phyloP scores from a whole-genome alignment of 2,329 filamentous ascomycete species.

The Microcyclosporella mali region DNA sequence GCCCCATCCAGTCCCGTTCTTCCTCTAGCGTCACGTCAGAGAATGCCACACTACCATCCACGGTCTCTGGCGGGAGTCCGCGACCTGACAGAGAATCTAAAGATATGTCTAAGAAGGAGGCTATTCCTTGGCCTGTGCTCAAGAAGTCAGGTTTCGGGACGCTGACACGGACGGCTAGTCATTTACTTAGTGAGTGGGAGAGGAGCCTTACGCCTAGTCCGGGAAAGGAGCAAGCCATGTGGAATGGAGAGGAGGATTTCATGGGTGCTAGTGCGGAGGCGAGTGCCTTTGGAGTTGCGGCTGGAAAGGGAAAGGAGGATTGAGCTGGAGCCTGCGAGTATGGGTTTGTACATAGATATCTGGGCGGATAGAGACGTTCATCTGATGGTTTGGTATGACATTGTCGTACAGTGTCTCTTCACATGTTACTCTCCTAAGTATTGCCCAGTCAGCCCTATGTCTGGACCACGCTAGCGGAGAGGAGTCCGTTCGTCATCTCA shows the following conservation, averaged over 20 bases:
- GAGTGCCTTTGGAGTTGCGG: constrained; percentile 13
- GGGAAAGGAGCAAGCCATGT: constrained; percentile 22
- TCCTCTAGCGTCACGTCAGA: constrained; percentile 23
- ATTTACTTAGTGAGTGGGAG: constrained; percentile 88
- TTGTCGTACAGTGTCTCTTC: background rate
- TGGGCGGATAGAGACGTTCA: too few relatives aligned
- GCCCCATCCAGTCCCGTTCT: constrained; percentile 19
- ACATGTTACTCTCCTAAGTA: too few relatives aligned
- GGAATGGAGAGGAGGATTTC: constrained; percentile 22
- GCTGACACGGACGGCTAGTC: constrained; percentile 74
- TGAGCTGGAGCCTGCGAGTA: constrained; percentile 6
- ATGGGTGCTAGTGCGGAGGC: constrained; percentile 24
- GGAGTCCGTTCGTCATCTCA: too few relatives aligned
- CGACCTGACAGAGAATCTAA: constrained; percentile 9
- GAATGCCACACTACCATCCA: constrained; percentile 21
- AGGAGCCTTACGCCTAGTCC: constrained; percentile 54
- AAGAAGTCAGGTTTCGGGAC: constrained; percentile 62
- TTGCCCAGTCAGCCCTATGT: too few relatives aligned
- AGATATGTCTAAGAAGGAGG: constrained; percentile 32
- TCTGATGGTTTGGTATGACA: too few relatives aligned
- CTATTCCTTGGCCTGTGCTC: constrained; percentile 61
- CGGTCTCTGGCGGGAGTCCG: constrained; percentile 23
- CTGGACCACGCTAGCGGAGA: too few relatives aligned
- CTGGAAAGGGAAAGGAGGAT: constrained; percentile 13
- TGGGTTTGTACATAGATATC: too few relatives aligned